Percentiles rank a stretch among this genome's conserved stretches.
These are phyloP conservation scores for Saturnispora sanitii DNA, from an alignment of 805 yeast genomes.

Conservation along the genomic window DNA sequence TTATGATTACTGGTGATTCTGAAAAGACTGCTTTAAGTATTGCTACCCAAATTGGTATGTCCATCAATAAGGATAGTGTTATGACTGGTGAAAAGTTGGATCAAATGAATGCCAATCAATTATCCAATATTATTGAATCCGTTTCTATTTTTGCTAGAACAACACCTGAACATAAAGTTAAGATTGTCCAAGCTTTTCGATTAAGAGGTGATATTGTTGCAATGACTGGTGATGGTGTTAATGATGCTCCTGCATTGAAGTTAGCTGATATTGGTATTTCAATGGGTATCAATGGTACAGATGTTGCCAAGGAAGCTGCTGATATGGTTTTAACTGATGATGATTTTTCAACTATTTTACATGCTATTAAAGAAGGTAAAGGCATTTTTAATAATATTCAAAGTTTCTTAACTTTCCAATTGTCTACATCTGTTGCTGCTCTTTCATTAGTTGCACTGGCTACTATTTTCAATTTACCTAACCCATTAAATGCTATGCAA, in stretches of 20 bases:
- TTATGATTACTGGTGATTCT: slow-evolving; percentile 95
- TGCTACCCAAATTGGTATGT: slow-evolving; percentile 87
- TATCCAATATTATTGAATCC: slow-evolving; percentile 66
- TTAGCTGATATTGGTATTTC: slow-evolving; percentile 94
- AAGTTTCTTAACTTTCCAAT: slow-evolving; percentile 87
- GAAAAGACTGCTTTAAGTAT: slow-evolving; percentile 80
- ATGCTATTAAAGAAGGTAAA: slow-evolving; percentile 95
- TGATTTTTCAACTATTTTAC: slow-evolving; percentile 87
- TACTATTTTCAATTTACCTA: slow-evolving; percentile 79
- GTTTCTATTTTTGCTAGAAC: slow-evolving; percentile 92
- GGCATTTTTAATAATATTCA: slow-evolving; percentile 95
- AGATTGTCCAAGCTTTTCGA: slow-evolving; percentile 83
- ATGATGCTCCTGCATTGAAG: slow-evolving; percentile 97
- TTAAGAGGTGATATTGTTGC: slow-evolving; percentile 92
- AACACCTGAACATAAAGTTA: slow-evolving; percentile 87
- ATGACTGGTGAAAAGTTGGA: slow-evolving; percentile 82
- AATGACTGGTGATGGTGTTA: slow-evolving; percentile 99
- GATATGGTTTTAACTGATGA: slow-evolving; percentile 97
- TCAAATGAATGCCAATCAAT: slow-evolving; percentile 55
- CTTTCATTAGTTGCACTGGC: slow-evolving; percentile 79
- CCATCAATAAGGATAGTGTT: slow-evolving; percentile 53
- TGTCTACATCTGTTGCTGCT: slow-evolving; percentile 94
- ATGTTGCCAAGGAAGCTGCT: slow-evolving; percentile 96
- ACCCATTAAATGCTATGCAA: slow-evolving; percentile 97
- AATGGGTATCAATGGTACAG: slow-evolving; percentile 91